Percentiles rank a stretch among this genome's conserved stretches.
These are phyloP conservation scores for Yamadazyma kanchanaburiensis DNA, from an alignment of 1,139 yeast species.

Conservation along the genomic window DNA sequence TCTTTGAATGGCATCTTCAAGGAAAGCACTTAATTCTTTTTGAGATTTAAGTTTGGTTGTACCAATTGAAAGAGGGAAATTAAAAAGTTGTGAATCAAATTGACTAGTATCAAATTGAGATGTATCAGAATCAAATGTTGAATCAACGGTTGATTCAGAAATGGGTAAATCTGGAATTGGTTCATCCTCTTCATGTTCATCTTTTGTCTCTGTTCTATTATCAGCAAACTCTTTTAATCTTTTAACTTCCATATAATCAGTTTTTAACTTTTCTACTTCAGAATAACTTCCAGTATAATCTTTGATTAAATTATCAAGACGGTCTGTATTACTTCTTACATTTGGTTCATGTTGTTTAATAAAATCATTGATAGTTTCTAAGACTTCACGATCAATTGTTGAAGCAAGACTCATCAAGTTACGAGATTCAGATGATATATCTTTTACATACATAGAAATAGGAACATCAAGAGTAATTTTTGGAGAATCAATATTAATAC, in stretches of 20 bases:
- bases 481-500: background rate
- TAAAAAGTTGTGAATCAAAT: constrained; percentile 13
- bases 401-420: constrained; percentile 27
- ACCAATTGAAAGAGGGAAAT: constrained; percentile 35
- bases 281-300: constrained; percentile 26
- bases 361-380: constrained; percentile 34
- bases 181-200: background rate
- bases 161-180: background rate
- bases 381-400: constrained; percentile 33
- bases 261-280: constrained; percentile 26
- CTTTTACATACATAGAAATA: constrained; percentile 13
- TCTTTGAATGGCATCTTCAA: constrained; percentile 21
- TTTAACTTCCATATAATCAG: constrained; percentile 29
- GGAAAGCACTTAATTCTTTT: constrained; percentile 20
- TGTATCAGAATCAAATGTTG: constrained; percentile 1
- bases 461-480: constrained; percentile 12
- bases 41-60: constrained; percentile 18
- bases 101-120: constrained; percentile 4
- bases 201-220: constrained; percentile 9
- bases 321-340: constrained; percentile 21
- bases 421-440: constrained; percentile 22
- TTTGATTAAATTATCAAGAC: constrained; percentile 22
- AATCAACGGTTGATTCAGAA: constrained; percentile 1
- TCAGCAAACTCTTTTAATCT: constrained; percentile 28
- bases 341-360: constrained; percentile 38